A percentile compares a stretch with the other conserved stretches of the same genome.
These are phyloP conservation scores for Centaurea solstitialis DNA, from an alignment of 129 eudicot genomes.

Conservation along the genomic window DNA sequence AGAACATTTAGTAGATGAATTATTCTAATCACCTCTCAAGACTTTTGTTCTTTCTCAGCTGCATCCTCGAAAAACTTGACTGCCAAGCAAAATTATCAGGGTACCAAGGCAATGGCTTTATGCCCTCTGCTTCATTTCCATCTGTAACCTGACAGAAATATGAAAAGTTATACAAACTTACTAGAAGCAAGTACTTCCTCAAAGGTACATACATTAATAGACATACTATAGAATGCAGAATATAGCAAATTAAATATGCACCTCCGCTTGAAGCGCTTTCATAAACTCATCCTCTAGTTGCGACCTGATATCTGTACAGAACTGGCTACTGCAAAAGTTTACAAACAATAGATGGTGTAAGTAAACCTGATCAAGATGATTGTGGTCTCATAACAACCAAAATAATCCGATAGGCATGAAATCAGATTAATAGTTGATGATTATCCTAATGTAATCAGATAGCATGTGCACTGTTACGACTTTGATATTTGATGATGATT, in stretches of 20 bases:
- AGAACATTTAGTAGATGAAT: neutral
- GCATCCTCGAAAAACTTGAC: slow-evolving; percentile 92
- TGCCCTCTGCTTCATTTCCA: slow-evolving; percentile 65
- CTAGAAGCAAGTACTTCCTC: neutral
- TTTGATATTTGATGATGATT: neutral
- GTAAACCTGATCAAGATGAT: slow-evolving; percentile 9
- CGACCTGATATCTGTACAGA: slow-evolving; percentile 63
- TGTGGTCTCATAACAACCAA: neutral
- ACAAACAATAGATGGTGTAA: slow-evolving; percentile 6
- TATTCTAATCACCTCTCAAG: slow-evolving; percentile 66
- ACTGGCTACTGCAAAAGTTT: slow-evolving; percentile 78
- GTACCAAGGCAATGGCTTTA: slow-evolving; percentile 91
- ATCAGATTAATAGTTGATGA: neutral
- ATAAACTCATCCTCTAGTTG: slow-evolving; percentile 82
- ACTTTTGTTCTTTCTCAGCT: slow-evolving; percentile 81
- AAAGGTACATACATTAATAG: neutral
- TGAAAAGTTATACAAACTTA: neutral
- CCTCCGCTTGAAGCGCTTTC: slow-evolving; percentile 82
- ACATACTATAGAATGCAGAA: slow-evolving; percentile 1
- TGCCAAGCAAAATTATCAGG: slow-evolving; percentile 98
- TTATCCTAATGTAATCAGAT: too few relatives aligned
- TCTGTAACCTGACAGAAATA: slow-evolving; percentile 50
- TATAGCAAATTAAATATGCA: slow-evolving; percentile 17
- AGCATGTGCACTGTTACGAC: neutral
- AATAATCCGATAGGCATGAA: neutral